Base-by-base conservation (phyloP, 768 basidiomycete species). In the Mrakia frigida region DNA sequence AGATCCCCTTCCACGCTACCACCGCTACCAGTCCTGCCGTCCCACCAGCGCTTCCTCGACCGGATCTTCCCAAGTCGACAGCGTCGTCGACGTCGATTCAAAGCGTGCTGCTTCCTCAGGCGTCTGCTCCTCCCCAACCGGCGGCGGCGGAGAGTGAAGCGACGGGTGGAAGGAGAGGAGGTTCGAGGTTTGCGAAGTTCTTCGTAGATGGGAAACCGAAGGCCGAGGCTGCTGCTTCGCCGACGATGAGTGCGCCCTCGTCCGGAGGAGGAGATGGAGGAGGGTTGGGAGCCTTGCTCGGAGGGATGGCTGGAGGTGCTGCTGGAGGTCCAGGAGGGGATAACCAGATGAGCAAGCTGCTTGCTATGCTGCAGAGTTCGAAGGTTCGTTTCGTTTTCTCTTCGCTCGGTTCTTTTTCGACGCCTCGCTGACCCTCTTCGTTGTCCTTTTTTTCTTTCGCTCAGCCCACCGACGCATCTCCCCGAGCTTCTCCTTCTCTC, bases 301-400 rank as follows among this genome's bases (percentile, higher is more conserved):
- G 50, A 7, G 52, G 68, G 25, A 50, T 41, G 39, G 59, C 56
- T 70, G 61, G 63, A 70, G 74, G 61, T 70, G 33, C 10, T 3
- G 33, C 35, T 7, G 56, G 53, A 50, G 28, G 33, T 13, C 10
- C 31, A 0, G 28, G 43, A n/a, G 75, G 75, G 28, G 75, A 72
- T 46, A 59, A 70, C 53, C 75, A 76, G 60, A 76, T 76, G 75
- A 71, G 60, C 75, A 76, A 76, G 68, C 25, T 76, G 46, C 60
- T 76, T 2, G 75, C 75, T 14, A 76, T 76, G 75, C 33, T 76
- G 28, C 68, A 70, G 50, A 65, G 39, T 60, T 76, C 75, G 14
- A 70, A 71, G 46, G 70, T 71, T 46, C 70, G 63, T 72, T 50
- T 50, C 46, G 14, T 50, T 21, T n/a, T n/a, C n/a, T n/a, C 65